These are phyloP conservation scores for Novymonas esmeraldas DNA, from an alignment of 208 protist genomes.

Conservation along the genomic window DNA sequence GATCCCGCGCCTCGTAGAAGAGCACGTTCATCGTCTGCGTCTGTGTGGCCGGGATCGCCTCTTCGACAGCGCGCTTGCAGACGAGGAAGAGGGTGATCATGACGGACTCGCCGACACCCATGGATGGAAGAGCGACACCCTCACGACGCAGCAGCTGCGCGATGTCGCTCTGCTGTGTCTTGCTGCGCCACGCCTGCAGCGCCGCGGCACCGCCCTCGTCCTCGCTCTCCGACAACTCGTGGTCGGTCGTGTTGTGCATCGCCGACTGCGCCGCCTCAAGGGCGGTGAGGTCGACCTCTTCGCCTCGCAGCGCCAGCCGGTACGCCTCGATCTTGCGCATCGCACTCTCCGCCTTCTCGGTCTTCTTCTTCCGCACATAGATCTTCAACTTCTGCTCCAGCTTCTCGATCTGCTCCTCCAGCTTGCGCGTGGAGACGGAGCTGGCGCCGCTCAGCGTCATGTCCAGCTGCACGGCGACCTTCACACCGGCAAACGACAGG, in stretches of 20 bases:
- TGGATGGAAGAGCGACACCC: conserved; percentile 73
- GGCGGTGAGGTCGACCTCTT: conserved; percentile 65
- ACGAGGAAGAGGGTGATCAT: conserved; percentile 62
- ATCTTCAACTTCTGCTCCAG: conserved; percentile 91
- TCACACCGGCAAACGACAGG: conserved; percentile 73
- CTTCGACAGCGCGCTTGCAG: conserved; percentile 44
- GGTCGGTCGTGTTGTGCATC: conserved; percentile 31
- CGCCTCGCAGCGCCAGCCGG: conserved; percentile 62
- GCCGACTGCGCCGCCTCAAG: conserved; percentile 26
- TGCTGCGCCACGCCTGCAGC: conserved; percentile 26
- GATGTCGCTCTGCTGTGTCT: conserved; percentile 38
- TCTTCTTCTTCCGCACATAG: conserved; percentile 86
- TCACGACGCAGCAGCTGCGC: conserved; percentile 65
- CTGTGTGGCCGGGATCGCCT: conserved; percentile 60
- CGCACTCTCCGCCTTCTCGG: conserved; percentile 70
- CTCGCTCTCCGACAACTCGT: conserved; percentile 76
- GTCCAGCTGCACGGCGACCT: conserved; percentile 73
- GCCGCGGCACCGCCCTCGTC: conserved; percentile 40
- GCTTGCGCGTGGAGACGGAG: conserved; percentile 68
- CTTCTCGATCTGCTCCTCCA: conserved; percentile 90
- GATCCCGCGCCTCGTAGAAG: conserved; percentile 81
- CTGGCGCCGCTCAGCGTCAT: conserved; percentile 63
- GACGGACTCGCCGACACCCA: conserved; percentile 76
- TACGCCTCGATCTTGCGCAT: conserved; percentile 67
- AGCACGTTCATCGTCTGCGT: conserved; percentile 80